Evolutionary conservation across 768 basidiomycete genomes (phyloP), one percentile per base, ranked within the genome.

Genomic region (Mrakia gelida): DNA sequence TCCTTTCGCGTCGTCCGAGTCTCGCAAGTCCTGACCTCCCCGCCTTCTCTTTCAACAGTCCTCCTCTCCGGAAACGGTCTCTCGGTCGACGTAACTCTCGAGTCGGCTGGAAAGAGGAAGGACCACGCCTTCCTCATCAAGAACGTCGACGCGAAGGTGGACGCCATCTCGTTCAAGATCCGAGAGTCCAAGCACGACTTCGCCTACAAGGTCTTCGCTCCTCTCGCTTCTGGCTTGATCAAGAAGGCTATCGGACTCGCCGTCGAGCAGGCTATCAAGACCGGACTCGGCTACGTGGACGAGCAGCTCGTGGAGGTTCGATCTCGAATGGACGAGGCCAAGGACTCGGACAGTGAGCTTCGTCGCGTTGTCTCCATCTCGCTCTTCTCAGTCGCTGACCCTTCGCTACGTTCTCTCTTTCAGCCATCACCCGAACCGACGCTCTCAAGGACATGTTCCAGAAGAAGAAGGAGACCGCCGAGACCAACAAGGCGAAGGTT

Each of bases 121-220:
- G 82, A 84, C 80, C 80, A 81, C 68, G 84, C 83, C 28, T 86
- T 86, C 84, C 83, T 82, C 78, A 84, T 86, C 79, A 81, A 83
- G 80, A 78, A 82, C 61, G 81, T 82, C 78, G 81, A 89, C 85
- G 89, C 88, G 21, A 89, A 88, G 28, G 91, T 98, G 75, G 92
- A 92, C 81, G 87, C 90, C 23, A 88, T 98, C 81, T 94, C 92
- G 85, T 96, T 95, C 85, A 89, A 90, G 34, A 93, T 99, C 81
- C 89, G 94, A 7, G 95, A 98, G 80, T 89, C 91, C 80, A 95
- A 95, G 85, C 94, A 97, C 85, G 92, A 94, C 81, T 85, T 92
- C n/a, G 23, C 45, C 65, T 81, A 97, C 56, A 89, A 88, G 74
- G 71, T 79, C 34, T 62, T 76, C 41, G 26, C 79, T 41, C 75